These are phyloP conservation scores for Leishmania gerbilli DNA, from an alignment of 208 protist species.

Conservation along the genomic window DNA sequence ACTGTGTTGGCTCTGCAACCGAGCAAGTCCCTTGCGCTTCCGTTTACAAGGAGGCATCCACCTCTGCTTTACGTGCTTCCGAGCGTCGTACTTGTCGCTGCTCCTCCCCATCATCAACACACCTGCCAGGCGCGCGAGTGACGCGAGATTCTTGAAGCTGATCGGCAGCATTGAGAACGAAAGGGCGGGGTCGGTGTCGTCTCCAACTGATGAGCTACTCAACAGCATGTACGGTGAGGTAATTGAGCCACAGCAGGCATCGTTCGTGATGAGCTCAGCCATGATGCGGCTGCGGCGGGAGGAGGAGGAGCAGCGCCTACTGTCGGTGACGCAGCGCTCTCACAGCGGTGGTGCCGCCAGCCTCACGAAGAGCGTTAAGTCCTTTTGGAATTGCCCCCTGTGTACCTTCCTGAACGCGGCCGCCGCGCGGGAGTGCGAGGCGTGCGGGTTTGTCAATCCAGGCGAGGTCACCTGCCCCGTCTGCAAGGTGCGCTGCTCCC, in stretches of 20 bases:
- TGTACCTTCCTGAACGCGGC: conserved; percentile 61
- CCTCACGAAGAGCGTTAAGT: background rate
- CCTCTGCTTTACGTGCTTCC: conserved; percentile 79
- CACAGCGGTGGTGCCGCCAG: background rate
- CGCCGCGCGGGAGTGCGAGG: conserved; percentile 31
- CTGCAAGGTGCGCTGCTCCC: conserved; percentile 29
- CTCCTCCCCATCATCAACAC: conserved; percentile 65
- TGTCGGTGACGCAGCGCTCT: conserved; percentile 2
- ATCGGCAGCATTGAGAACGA: conserved; percentile 44
- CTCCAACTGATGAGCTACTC: conserved; percentile 18
- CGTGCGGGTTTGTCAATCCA: conserved; percentile 42
- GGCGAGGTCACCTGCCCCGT: conserved; percentile 39
- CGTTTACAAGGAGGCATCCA: conserved; percentile 37
- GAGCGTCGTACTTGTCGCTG: conserved; percentile 45
- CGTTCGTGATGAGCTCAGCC: conserved; percentile 48
- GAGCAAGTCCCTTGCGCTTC: conserved; percentile 38
- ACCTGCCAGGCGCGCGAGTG: conserved; percentile 40
- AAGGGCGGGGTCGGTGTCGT: conserved; percentile 6
- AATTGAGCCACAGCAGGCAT: conserved; percentile 39
- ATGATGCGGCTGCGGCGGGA: conserved; percentile 31
- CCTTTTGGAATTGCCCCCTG: conserved; percentile 51
- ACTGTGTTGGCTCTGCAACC: conserved; percentile 70
- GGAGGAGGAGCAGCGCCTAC: conserved; percentile 25
- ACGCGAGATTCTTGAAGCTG: conserved; percentile 43
- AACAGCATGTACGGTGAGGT: conserved; percentile 35